Percentiles rank a stretch among this genome's conserved stretches.
Conservation (phyloP, 495 filamentous ascomycete species). For the Daldinia grandis region DNA sequence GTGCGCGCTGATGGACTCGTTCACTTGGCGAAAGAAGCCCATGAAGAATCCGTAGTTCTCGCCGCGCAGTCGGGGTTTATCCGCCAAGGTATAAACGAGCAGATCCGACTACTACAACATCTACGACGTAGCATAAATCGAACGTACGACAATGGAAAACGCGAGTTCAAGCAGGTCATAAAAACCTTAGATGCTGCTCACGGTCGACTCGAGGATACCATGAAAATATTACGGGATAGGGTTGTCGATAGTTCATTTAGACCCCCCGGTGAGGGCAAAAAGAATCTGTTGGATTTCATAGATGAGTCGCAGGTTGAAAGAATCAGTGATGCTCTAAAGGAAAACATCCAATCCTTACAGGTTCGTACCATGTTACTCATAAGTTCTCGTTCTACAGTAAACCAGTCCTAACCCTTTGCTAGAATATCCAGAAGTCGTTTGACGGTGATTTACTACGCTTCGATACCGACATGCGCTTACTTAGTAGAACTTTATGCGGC, state of each 20-base stretch:
- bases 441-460: conserved; percentile 70
- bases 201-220: conserved; percentile 71
- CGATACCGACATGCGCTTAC: conserved; percentile 64
- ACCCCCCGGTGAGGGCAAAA: conserved; percentile 69
- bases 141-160: conserved; percentile 56
- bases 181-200: conserved; percentile 78
- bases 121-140: conserved; percentile 68
- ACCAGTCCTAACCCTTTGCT: conserved; percentile 22
- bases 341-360: conserved; percentile 66
- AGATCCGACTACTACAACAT: conserved; percentile 72
- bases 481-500: conserved; percentile 51
- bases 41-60: conserved; percentile 83
- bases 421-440: conserved; percentile 67
- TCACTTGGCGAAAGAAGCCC: conserved; percentile 72
- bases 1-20: conserved; percentile 89
- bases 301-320: conserved; percentile 80
- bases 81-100: conserved; percentile 73
- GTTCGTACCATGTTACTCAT: conserved; percentile 24
- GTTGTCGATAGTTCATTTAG: conserved; percentile 78
- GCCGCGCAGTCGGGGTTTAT: conserved; percentile 81
- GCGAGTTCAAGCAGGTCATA: conserved; percentile 66
- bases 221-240: conserved; percentile 73
- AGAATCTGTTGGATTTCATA: conserved; percentile 87
- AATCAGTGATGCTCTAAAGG: conserved; percentile 70
- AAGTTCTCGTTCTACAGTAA: conserved; percentile 13